Evolutionary conservation across 306 rosid genomes (phyloP), one percentile per base, ranked within the genome.

Genomic region (Alnus glutinosa): DNA sequence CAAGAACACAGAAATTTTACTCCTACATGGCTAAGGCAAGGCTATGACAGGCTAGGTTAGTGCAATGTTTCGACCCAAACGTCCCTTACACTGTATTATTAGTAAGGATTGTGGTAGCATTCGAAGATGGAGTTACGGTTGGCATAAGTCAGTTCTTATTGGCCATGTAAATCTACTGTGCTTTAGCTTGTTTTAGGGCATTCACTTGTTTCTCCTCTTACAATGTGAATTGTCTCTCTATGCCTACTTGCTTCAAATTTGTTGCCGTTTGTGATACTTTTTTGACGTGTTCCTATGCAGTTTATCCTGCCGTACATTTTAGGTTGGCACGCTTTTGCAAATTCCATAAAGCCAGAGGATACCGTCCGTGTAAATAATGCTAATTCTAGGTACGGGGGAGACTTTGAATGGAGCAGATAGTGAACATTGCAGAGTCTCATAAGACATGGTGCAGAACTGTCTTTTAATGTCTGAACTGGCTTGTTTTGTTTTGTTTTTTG

Each of bases 251-350:
- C 37, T 72, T 28, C 51, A 73, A 70, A 47, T 61, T 51, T 78
- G 36, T 47, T 55, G 39, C 62, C 36, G 5, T 36, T 68, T 78
- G 23, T 28, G 73, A 76, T 18, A 34, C 76, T 64, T 2, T 79
- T 28, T 19, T 58, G 23, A 19, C 69, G 11, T 9, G 82, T 77
- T 48, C 54, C 10, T 78, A 5, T 82, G 90, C 87, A 94, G 98
- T 94, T 66, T 82, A 84, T 94, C 88, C 58, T 89, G 87, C 98
- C 97, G 5, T 87, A 87, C 85, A 90, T 91, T 58, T 71, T 92
- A 19, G 97, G 98, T 73, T 94, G 98, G 98, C 95, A 92, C 79
- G 84, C 95, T 28, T 91, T 86, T 80, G 92, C 90, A 62, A 85
- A 89, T 86, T 83, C 95, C 46, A 86, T 85, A 82, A 89, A 63